These are phyloP conservation scores for Dipteronia dyeriana DNA, from an alignment of 345 rosid species.

Conservation along the genomic window DNA sequence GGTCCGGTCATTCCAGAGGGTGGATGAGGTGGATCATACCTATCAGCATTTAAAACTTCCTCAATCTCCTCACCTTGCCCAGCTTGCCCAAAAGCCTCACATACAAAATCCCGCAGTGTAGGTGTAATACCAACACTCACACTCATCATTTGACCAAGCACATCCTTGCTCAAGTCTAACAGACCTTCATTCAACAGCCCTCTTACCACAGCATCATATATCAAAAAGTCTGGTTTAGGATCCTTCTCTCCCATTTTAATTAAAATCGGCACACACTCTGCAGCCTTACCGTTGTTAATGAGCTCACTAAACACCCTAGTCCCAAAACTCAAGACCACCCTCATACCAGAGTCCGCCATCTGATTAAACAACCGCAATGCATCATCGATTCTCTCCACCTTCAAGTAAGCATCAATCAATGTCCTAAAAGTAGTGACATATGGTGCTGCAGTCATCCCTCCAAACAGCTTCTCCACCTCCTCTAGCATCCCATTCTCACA, in stretches of 20 bases:
- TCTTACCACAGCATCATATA: constrained; percentile 81
- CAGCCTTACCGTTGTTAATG: constrained; percentile 68
- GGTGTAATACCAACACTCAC: constrained; percentile 67
- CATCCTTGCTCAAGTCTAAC: constrained; percentile 55
- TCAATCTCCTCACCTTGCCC: constrained; percentile 70
- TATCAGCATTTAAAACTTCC: constrained; percentile 50
- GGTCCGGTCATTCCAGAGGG: constrained; percentile 24
- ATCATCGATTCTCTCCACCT: constrained; percentile 71
- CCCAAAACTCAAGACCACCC: constrained; percentile 92
- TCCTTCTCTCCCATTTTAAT: constrained; percentile 87
- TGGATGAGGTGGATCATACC: constrained; percentile 9
- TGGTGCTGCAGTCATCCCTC: constrained; percentile 59
- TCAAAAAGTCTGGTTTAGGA: constrained; percentile 81
- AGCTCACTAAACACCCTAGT: constrained; percentile 66
- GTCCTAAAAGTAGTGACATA: constrained; percentile 75
- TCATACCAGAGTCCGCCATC: constrained; percentile 76
- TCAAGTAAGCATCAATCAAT: constrained; percentile 74
- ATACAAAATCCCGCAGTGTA: constrained; percentile 50
- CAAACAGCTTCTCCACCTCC: constrained; percentile 68
- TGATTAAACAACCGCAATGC: constrained; percentile 55
- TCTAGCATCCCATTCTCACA: constrained; percentile 78
- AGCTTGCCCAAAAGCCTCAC: constrained; percentile 50
- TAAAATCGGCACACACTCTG: constrained; percentile 67
- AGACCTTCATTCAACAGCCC: constrained; percentile 74
- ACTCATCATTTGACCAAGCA: constrained; percentile 68